Base-by-base conservation (phyloP, 805 yeast genomes). In the Cephaloascus fragrans region DNA sequence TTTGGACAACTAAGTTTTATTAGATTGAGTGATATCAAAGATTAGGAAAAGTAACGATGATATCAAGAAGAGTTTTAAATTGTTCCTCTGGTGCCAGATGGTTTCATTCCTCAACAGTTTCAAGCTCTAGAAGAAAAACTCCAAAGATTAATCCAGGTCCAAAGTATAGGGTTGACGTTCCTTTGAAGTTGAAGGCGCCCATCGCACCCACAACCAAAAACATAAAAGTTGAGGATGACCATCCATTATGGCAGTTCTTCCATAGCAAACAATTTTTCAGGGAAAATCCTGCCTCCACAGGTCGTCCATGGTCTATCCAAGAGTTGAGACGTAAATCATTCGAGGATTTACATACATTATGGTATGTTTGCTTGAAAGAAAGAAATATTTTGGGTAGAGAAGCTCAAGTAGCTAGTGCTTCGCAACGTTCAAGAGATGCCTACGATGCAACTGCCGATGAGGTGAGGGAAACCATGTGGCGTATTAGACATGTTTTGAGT, bases 171-270 rank as follows among this genome's bases (percentile, higher is more conserved):
- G n/a, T n/a, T n/a, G n/a, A n/a, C n/a, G n/a, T n/a, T n/a, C n/a
- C n/a, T n/a, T n/a, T 83, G 44, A 62, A 67, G 45, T 70, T 89
- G 46, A 74, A 90, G 40, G 73, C 83, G 10, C 97, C 97, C 14
- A 82, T 93, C 47, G 73, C 85, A 12, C 97, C 98, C 14, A 74
- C 93, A 2, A 80, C 74, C 39, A 67, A 71, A 46, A 85, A 85
- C 57, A 69, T 89, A 39, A 70, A 70, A 43, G 83, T 84, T 26
- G 72, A 77, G 12, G 90, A 82, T 4, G 83, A 83, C 56, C 98
- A 93, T 61, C 98, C 97, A 23, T 69, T 93, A 46, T 93, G 96
- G 96, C 89, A 84, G 50, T 93, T 93, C 57, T 93, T 90, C 64
- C 55, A 56, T 46, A 72, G 83, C 32, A 69, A 78, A 41, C 67